These are phyloP conservation scores for Exophiala sp. DNA, from an alignment of 2,329 filamentous ascomycete species.

Conservation along the genomic window DNA sequence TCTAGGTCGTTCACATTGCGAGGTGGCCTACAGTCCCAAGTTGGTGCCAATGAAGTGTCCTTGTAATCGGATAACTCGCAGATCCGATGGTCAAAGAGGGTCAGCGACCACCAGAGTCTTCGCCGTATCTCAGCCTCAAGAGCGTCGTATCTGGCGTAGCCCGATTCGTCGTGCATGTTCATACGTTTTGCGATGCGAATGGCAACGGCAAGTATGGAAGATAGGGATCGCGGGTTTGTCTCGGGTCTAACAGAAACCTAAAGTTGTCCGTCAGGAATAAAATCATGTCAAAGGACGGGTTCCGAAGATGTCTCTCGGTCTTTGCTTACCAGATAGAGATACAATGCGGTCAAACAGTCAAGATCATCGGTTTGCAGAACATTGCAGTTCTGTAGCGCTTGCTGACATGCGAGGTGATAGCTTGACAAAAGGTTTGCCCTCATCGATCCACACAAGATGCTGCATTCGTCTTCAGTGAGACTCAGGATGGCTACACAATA, in stretches of 20 bases:
- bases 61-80: neutral
- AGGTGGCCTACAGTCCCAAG: neutral
- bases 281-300: no score
- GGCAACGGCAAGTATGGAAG: neutral
- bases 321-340: no score
- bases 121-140: neutral
- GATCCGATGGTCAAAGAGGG: neutral
- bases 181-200: neutral
- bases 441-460: conserved; percentile 35
- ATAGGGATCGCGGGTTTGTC: neutral
- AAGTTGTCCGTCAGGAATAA: no score
- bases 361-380: conserved; percentile 36
- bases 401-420: conserved; percentile 46
- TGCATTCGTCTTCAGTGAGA: conserved; percentile 55
- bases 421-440: conserved; percentile 39
- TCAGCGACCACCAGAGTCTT: neutral
- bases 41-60: neutral
- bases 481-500: conserved; percentile 61
- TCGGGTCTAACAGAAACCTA: no score
- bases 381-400: conserved; percentile 44
- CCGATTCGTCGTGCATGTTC: neutral
- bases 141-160: neutral
- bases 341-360: no score
- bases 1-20: conserved; percentile 23
- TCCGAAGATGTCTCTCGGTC: no score